Conservation (phyloP, 1,139 yeast species). For the Yamadazyma spencermartinsiae region DNA sequence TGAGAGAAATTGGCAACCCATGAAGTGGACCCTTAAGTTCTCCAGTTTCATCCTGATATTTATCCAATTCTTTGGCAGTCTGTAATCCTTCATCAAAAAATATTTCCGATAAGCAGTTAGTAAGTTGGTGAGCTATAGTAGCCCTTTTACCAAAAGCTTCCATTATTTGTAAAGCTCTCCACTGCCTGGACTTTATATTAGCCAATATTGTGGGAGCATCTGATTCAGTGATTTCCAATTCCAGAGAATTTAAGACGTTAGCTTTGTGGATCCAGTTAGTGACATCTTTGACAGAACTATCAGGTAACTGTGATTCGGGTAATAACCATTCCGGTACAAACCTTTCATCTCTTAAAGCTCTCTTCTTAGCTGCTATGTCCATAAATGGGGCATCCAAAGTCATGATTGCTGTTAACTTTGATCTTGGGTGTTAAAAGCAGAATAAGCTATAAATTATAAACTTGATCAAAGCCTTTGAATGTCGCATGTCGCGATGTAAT, state of each 20-base stretch:
- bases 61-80: conserved; percentile 30
- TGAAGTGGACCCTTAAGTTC: conserved; percentile 33
- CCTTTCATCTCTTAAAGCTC: conserved; percentile 32
- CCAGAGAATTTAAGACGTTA: conserved; percentile 26
- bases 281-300: conserved; percentile 31
- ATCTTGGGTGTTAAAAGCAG: not conserved
- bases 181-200: conserved; percentile 30
- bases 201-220: conserved; percentile 35
- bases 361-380: conserved; percentile 37
- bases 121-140: conserved; percentile 47
- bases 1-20: conserved; percentile 75
- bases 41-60: conserved; percentile 25
- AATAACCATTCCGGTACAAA: conserved; percentile 42
- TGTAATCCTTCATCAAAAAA: conserved; percentile 34
- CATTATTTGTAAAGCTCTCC: conserved; percentile 26
- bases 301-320: conserved; percentile 33
- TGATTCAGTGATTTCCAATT: conserved; percentile 36
- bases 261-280: conserved; percentile 30
- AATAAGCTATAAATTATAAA: too few relatives aligned
- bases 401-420: conserved; percentile 5
- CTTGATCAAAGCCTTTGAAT: not conserved
- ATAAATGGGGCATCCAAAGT: conserved; percentile 13
- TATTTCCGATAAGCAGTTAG: conserved; percentile 37
- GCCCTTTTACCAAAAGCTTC: conserved; percentile 39
- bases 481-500: not conserved